Evolutionary conservation across 306 rosid genomes (phyloP), one percentile per base, ranked within the genome.

Genomic region (Hylodesmum podocarpum): DNA sequence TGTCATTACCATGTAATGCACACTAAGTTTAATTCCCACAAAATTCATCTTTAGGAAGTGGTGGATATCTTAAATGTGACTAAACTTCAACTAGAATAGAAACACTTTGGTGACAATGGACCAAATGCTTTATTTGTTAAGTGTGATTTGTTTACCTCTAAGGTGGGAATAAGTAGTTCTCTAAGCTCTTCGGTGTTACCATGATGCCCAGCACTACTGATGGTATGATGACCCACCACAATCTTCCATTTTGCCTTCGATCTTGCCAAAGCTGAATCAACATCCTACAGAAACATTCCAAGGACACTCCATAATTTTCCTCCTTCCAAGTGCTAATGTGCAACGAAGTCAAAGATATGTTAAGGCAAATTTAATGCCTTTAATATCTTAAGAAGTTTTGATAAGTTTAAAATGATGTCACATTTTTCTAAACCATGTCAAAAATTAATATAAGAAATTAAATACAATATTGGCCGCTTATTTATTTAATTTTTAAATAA

Each of bases 181-280:
- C 76, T 83, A 41, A 94, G 91, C 76, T 91, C 98, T 22, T 13
- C 5, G 0, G 92, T 94, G 8, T 84, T 87, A 31, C 97, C 98
- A 79, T 89, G 97, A 27, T 73, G 50, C 8, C 93, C 96, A 1
- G 86, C 94, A 62, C 77, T 91, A 77, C 83, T 81, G 25, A 94
- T 81, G 27, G 93, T 75, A 71, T 94, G 98, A 80, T 94, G 98
- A 72, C 96, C 98, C 11, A 94, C 84, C 75, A 90, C 97, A 13
- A 94, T 59, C 78, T 87, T 94, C 98, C 98, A 91, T 69, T 76
- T 90, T 66, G 94, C 96, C n/a, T 33, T 88, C 3, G 97, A 94
- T 7, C 83, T 70, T 46, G 22, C 78, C 72, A 90, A 65, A 57
- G 91, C 85, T 71, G 66, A 73, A 80, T 87, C 78, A 53, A 85